phyloP scores from a whole-genome alignment of 495 filamentous ascomycete genomes.

The Penicillium flavigenum region DNA sequence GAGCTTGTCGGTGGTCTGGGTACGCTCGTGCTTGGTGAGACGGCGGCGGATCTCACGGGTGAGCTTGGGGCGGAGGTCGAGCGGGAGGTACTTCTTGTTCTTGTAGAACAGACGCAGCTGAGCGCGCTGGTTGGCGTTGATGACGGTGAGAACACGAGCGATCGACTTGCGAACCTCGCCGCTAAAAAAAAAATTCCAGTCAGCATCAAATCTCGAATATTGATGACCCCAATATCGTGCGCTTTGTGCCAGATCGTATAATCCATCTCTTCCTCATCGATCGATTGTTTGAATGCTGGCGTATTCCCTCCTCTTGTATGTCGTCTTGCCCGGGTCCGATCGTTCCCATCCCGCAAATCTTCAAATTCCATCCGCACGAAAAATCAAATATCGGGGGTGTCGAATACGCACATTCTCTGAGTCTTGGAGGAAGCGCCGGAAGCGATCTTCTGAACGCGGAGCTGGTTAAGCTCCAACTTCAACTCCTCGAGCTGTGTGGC shows the following conservation, averaged over 20 bases:
- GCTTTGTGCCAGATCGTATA: not conserved
- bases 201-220: slow-evolving; percentile 22
- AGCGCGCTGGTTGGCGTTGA: slow-evolving; percentile 97
- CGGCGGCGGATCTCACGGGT: slow-evolving; percentile 93
- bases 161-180: slow-evolving; percentile 99
- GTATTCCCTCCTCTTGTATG: slow-evolving; percentile 10
- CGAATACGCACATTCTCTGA: slow-evolving; percentile 84
- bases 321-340: slow-evolving; percentile 14
- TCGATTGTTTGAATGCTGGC: slow-evolving; percentile 4
- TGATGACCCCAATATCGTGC: slow-evolving; percentile 4
- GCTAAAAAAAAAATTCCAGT: slow-evolving; percentile 48
- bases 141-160: slow-evolving; percentile 95
- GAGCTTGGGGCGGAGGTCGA: slow-evolving; percentile 95
- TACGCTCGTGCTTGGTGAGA: slow-evolving; percentile 84
- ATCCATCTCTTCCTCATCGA: slow-evolving; percentile 3
- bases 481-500: slow-evolving; percentile 88
- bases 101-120: slow-evolving; percentile 99
- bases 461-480: slow-evolving; percentile 88
- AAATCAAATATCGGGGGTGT: slow-evolving; percentile 18
- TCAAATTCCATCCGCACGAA: slow-evolving; percentile 20
- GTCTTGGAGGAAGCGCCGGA: slow-evolving; percentile 90
- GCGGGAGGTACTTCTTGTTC: slow-evolving; percentile 96
- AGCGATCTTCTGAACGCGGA: slow-evolving; percentile 96
- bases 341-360: slow-evolving; percentile 24
- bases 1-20: slow-evolving; percentile 78